Evolutionary conservation across 495 filamentous ascomycete species (phyloP).

Genomic region (Hyphodiscus hymeniophilus): DNA sequence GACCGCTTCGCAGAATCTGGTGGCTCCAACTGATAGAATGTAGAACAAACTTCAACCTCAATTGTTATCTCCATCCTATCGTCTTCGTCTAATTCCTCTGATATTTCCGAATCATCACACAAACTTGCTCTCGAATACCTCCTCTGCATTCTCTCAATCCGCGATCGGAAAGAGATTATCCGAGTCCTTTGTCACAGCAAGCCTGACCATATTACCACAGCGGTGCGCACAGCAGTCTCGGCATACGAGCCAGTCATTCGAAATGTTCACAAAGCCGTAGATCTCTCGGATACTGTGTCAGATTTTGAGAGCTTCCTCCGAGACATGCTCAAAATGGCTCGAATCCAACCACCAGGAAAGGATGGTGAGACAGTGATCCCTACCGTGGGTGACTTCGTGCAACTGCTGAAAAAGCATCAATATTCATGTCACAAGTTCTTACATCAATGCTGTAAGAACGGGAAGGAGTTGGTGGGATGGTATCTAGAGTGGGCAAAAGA

Average conservation of each 20-base stretch:
- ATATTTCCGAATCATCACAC: constrained; percentile 43
- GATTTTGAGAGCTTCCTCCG: constrained; percentile 50
- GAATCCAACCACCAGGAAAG: constrained; percentile 24
- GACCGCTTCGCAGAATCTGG: neutral
- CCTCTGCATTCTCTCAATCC: constrained; percentile 44
- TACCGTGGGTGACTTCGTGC: constrained; percentile 53
- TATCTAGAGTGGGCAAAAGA: constrained; percentile 39
- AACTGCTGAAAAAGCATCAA: constrained; percentile 45
- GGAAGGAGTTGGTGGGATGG: constrained; percentile 43
- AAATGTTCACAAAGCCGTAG: constrained; percentile 51
- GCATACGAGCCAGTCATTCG: constrained; percentile 62
- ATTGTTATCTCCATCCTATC: constrained; percentile 45
- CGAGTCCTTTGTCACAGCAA: constrained; percentile 45
- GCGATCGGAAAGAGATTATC: constrained; percentile 53
- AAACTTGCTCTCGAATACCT: constrained; percentile 49
- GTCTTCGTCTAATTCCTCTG: constrained; percentile 16
- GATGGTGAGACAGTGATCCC: constrained; percentile 27
- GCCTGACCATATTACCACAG: constrained; percentile 52
- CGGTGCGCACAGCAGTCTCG: constrained; percentile 44
- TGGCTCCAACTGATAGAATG: neutral
- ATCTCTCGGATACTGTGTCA: constrained; percentile 49
- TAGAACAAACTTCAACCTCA: constrained; percentile 25
- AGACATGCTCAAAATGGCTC: constrained; percentile 43
- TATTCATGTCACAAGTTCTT: constrained; percentile 50
- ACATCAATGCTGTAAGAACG: constrained; percentile 52